A percentile compares a stretch with the other conserved stretches of the same genome.
Evolutionary conservation across 2,329 filamentous ascomycete species (phyloP).

Genomic region (Neofusicoccum sp.): DNA sequence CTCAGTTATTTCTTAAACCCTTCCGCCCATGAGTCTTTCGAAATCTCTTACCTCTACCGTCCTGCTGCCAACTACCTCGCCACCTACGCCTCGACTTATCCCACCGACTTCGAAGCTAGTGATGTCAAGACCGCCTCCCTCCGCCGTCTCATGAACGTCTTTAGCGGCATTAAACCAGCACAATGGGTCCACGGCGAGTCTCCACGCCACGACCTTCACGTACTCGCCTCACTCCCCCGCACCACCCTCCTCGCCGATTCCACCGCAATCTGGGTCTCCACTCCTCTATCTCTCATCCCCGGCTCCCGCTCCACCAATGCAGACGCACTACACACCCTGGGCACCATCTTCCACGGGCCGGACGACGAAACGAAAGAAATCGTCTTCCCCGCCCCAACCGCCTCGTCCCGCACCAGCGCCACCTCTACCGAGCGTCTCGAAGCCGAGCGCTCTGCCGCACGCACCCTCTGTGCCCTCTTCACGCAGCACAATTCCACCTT

Average conservation of each 20-base stretch:
- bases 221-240: constrained; percentile 59
- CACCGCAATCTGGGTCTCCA: constrained; percentile 22
- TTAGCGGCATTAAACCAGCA: constrained; percentile 47
- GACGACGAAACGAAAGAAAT: constrained; percentile 28
- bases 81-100: constrained; percentile 55
- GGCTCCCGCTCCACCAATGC: constrained; percentile 53
- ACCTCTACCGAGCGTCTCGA: constrained; percentile 37
- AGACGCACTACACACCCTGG: constrained; percentile 55
- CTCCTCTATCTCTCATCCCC: constrained; percentile 42
- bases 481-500: constrained; percentile 49
- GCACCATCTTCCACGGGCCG: constrained; percentile 57
- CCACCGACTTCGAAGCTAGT: constrained; percentile 53
- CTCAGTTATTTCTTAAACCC: constrained; percentile 54
- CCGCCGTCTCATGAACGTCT: constrained; percentile 42
- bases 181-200: constrained; percentile 54
- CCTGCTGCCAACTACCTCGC: constrained; percentile 58
- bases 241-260: constrained; percentile 45
- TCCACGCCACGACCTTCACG: constrained; percentile 55
- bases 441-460: constrained; percentile 53
- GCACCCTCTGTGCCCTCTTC: constrained; percentile 56
- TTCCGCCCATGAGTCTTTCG: constrained; percentile 49
- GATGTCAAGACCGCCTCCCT: constrained; percentile 22
- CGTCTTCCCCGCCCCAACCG: constrained; percentile 35
- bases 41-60: constrained; percentile 54
- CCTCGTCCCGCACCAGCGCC: not conserved